phyloP scores from a whole-genome alignment of 2,329 filamentous ascomycete genomes.

The Chaetomium strumarium region DNA sequence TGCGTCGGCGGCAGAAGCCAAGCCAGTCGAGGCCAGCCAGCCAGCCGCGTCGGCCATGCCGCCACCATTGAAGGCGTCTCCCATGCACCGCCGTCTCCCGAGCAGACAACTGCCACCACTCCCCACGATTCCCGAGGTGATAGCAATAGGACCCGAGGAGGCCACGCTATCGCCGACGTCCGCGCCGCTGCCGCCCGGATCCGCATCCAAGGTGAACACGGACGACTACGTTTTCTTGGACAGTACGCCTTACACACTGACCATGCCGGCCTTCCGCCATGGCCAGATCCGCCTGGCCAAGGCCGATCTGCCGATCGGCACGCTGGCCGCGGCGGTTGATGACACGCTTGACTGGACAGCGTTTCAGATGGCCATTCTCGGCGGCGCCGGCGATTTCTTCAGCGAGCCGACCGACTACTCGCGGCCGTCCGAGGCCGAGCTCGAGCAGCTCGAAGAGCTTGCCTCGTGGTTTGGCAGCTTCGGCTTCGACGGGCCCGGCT shows the following conservation, averaged over 20 bases:
- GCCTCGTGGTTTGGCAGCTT: conserved; percentile 47
- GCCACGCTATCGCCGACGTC: conserved; percentile 15
- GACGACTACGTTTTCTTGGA: conserved; percentile 44
- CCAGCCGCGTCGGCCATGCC: conserved; percentile 1
- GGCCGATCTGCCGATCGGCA: conserved; percentile 32
- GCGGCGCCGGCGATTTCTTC: conserved; percentile 48
- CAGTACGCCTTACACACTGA: conserved; percentile 45
- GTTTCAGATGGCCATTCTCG: conserved; percentile 59
- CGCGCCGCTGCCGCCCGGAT: conserved; percentile 4
- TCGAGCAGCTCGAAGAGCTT: conserved; percentile 45
- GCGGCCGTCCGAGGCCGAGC: conserved; percentile 31
- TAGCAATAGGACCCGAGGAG: conserved; percentile 25
- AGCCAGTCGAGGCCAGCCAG: background rate
- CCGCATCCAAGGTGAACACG: conserved; percentile 7
- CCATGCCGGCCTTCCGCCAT: conserved; percentile 46
- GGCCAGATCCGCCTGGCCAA: conserved; percentile 50
- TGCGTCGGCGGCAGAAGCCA: background rate
- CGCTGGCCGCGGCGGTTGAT: conserved; percentile 36
- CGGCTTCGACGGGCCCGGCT: conserved; percentile 40
- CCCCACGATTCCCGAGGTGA: conserved; percentile 39
- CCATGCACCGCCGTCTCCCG: conserved; percentile 19
- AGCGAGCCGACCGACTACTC: conserved; percentile 39
- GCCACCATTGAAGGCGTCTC: conserved; percentile 7
- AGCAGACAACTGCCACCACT: conserved; percentile 27
- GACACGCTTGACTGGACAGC: conserved; percentile 57